Conservation (phyloP, 2,329 filamentous ascomycete genomes). For the Fusarium pseudograminearum region DNA sequence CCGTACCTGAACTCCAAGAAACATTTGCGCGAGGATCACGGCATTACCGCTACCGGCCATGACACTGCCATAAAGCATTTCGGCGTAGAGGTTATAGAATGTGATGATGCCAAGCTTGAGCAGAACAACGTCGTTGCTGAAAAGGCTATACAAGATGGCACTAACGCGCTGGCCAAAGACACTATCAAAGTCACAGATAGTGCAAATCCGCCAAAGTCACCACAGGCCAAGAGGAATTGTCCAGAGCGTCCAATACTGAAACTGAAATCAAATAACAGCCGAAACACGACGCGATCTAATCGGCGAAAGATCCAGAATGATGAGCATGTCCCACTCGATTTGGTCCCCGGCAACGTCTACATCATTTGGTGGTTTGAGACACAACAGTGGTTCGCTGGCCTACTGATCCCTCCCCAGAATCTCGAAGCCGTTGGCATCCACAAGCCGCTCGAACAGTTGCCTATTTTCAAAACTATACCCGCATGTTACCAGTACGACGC, state of each 20-base stretch:
- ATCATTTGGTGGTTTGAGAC: slow-evolving; percentile 21
- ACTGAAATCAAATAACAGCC: not conserved
- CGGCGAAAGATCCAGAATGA: not conserved
- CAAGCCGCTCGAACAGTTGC: slow-evolving; percentile 12
- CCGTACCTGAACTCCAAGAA: slow-evolving; percentile 17
- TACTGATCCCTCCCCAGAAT: slow-evolving; percentile 24
- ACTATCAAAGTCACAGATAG: slow-evolving; percentile 9
- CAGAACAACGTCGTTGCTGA: slow-evolving; percentile 24
- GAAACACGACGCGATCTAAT: not conserved
- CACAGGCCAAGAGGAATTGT: not conserved
- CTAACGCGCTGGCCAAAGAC: slow-evolving; percentile 5
- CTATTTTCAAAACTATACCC: slow-evolving; percentile 18
- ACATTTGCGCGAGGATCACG: slow-evolving; percentile 27
- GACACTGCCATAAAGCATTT: slow-evolving; percentile 19
- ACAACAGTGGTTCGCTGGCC: slow-evolving; percentile 19
- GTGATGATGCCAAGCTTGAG: slow-evolving; percentile 20
- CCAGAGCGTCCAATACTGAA: not conserved
- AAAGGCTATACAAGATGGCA: slow-evolving; percentile 10
- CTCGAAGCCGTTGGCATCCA: slow-evolving; percentile 9
- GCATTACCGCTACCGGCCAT: not conserved
- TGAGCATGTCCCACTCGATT: not conserved
- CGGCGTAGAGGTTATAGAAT: slow-evolving; percentile 27
- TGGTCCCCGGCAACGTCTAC: slow-evolving; percentile 28
- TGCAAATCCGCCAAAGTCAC: not conserved
- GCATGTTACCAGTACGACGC: slow-evolving; percentile 31